A percentile compares a stretch with the other conserved stretches of the same genome.
Conservation (phyloP, 2,329 filamentous ascomycete species). For the Metarhizium album region DNA sequence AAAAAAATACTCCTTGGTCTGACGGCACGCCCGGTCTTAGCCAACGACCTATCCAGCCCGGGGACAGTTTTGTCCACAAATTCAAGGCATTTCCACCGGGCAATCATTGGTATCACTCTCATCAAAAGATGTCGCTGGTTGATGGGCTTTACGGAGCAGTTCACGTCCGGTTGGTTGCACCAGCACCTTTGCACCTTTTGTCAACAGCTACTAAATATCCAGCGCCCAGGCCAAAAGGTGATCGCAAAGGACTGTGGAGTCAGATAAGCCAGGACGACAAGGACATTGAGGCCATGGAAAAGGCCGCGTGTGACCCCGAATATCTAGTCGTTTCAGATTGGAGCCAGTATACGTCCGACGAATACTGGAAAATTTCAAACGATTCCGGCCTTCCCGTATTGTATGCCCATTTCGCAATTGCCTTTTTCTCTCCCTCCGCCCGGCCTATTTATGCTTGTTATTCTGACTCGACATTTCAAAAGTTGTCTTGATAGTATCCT, state of each 20-base stretch:
- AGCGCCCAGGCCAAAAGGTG: background rate
- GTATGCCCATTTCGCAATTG: background rate
- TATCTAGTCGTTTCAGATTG: constrained; percentile 7
- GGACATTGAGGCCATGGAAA: constrained; percentile 6
- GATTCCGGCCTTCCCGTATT: background rate
- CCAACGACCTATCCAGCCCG: background rate
- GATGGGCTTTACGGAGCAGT: background rate
- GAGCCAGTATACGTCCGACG: constrained; percentile 7
- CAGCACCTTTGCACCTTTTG: background rate
- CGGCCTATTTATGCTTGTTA: too few species aligned
- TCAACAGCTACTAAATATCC: background rate
- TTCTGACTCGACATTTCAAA: background rate
- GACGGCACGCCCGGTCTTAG: background rate
- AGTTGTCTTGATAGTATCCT: constrained; percentile 2
- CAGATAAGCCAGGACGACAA: background rate
- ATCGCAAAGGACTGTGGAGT: background rate
- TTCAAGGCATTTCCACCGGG: background rate
- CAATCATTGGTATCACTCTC: background rate
- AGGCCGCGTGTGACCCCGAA: background rate
- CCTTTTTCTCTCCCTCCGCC: too few species aligned
- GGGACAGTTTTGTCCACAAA: background rate
- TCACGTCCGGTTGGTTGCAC: background rate
- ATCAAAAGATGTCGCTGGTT: background rate
- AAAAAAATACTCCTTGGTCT: background rate
- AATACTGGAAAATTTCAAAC: constrained; percentile 2